Evolutionary conservation across 2,329 filamentous ascomycete species (phyloP), one percentile per base, ranked within the genome.

Genomic region (Alternaria rosae): DNA sequence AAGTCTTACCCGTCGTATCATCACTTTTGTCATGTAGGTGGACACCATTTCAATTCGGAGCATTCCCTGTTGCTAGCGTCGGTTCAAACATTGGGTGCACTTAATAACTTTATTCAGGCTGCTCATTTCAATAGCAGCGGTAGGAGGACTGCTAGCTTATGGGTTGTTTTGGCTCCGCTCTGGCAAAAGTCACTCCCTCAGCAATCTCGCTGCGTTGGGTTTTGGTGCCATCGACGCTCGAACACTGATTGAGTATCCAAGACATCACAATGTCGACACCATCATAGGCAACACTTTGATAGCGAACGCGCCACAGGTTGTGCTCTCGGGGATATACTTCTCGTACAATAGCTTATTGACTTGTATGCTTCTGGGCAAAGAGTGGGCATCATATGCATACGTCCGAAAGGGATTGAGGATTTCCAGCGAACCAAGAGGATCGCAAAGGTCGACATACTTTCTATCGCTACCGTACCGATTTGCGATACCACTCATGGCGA

Each of bases 311-410:
- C 11, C 42, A 45, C 12, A 45, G 42, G n/a, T 30, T 12, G 26
- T 48, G 45, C 45, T 48, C 15, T 21, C 25, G 17, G n/a, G n/a
- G 13, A 30, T 48, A 0, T 85, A 86, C 66, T 76, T 84, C 15
- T 70, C 78, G 1, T 82, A 80, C 72, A 85, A 85, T 62, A 73
- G 74, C 3, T 71, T 85, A 3, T 73, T 83, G n/a, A 87, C 83
- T 1, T 76, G 72, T 3, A 85, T 86, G 76, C 76, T 84, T 0
- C 68, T 82, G 0, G 82, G 80, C 1, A 70, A 76, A 9, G 86
- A 88, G 71, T 88, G 81, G 71, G 79, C 75, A 35, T 62, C 68
- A 0, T 85, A 81, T 70, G 76, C 79, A 5, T 32, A 61, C 0
- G 13, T 66, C 0, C 64, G 69, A 1, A 82, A 68, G 59, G 58